These are phyloP conservation scores for Monilinia fructigena DNA, from an alignment of 2,329 filamentous ascomycete genomes.

Conservation along the genomic window DNA sequence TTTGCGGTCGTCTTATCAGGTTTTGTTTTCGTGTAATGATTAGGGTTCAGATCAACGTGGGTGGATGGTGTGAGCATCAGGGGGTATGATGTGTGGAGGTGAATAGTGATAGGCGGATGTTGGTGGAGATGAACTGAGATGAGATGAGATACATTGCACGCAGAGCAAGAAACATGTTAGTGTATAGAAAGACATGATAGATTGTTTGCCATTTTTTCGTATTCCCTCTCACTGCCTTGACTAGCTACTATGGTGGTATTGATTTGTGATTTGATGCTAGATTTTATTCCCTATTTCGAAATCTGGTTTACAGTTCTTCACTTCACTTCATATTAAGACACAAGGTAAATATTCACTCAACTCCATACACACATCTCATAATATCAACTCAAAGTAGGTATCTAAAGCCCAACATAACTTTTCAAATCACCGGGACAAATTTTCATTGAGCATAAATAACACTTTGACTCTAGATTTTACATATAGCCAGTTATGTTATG, in stretches of 20 bases:
- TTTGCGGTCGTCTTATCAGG: constrained; percentile 18
- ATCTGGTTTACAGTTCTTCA: no score
- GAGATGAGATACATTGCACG: constrained; percentile 17
- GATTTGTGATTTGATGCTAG: not conserved
- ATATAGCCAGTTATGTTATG: no score
- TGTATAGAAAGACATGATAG: constrained; percentile 20
- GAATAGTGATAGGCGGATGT: not conserved
- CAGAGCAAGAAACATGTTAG: constrained; percentile 16
- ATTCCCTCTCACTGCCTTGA: not conserved
- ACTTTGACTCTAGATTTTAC: no score
- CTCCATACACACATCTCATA: no score
- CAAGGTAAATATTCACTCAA: no score
- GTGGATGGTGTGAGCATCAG: constrained; percentile 3
- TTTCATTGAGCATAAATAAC: no score
- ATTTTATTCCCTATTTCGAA: no score
- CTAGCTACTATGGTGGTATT: not conserved
- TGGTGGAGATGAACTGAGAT: constrained; percentile 14
- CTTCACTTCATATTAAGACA: no score
- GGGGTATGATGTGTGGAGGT: not conserved
- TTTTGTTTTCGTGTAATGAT: constrained; percentile 24
- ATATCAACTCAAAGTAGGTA: no score
- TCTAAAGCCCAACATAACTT: no score
- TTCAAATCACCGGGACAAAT: no score
- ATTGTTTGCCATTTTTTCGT: constrained; percentile 9
- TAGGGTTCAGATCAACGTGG: constrained; percentile 13